A percentile compares a stretch with the other conserved stretches of the same genome.
phyloP scores from a whole-genome alignment of 2,329 filamentous ascomycete genomes.

The Tolypocladium inflatum region DNA sequence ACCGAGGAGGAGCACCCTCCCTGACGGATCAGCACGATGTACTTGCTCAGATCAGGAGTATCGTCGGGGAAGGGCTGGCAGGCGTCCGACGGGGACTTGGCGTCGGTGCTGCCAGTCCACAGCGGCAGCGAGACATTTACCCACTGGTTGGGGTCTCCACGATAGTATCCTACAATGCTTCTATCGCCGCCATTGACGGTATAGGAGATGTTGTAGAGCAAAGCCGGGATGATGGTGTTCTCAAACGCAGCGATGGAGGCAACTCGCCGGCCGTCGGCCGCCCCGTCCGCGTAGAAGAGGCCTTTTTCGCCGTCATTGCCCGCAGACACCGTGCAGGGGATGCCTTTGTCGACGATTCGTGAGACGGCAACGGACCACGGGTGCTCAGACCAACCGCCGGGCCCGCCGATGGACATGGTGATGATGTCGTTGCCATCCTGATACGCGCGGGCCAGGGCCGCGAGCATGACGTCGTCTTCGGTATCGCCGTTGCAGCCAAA shows the following conservation, averaged over 20 bases:
- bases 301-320: conserved; percentile 38
- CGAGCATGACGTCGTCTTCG: conserved; percentile 36
- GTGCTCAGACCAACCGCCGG: conserved; percentile 19
- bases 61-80: conserved; percentile 38
- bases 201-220: conserved; percentile 33
- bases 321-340: conserved; percentile 41
- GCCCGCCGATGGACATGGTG: conserved; percentile 11
- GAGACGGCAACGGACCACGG: conserved; percentile 32
- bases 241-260: conserved; percentile 41
- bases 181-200: conserved; percentile 22
- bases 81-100: conserved; percentile 34
- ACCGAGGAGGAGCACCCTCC: conserved; percentile 45
- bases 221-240: conserved; percentile 30
- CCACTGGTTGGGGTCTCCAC: not conserved
- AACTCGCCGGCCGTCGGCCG: conserved; percentile 36
- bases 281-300: conserved; percentile 39
- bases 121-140: not conserved
- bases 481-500: conserved; percentile 15
- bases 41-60: conserved; percentile 45
- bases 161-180: not conserved
- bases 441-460: conserved; percentile 28
- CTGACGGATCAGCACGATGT: conserved; percentile 50
- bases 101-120: conserved; percentile 30
- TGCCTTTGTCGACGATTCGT: conserved; percentile 26
- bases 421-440: conserved; percentile 11